Evolutionary conservation across 2,329 filamentous ascomycete species (phyloP).

Genomic region (Apiospora aurea): DNA sequence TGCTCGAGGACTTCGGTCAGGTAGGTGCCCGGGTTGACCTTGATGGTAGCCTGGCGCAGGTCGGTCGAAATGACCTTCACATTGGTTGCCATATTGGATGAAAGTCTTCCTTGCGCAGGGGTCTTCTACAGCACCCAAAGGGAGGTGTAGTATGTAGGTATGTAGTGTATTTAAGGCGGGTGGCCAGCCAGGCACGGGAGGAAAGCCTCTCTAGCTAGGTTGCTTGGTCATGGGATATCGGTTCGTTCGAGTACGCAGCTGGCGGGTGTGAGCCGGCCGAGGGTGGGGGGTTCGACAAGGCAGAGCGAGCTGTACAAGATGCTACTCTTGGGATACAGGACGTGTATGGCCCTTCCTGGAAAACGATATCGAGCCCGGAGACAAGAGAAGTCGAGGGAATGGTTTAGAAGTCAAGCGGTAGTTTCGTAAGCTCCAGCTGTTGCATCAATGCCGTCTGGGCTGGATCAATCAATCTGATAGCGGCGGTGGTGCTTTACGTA

Average conservation of each 20-base stretch:
- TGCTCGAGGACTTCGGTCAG: conserved; percentile 86
- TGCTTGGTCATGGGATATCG: background rate
- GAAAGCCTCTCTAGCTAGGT: background rate
- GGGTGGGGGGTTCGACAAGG: background rate
- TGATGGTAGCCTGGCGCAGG: conserved; percentile 79
- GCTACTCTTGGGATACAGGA: background rate
- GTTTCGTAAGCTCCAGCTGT: background rate
- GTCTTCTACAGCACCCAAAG: background rate
- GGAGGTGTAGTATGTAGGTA: background rate
- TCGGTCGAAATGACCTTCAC: conserved; percentile 87
- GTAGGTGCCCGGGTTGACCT: conserved; percentile 81
- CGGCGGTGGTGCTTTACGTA: conserved; percentile 10
- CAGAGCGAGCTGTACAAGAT: background rate
- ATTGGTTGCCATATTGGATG: conserved; percentile 76
- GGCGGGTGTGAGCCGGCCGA: background rate
- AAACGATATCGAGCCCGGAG: background rate
- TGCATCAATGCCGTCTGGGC: background rate
- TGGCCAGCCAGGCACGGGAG: background rate
- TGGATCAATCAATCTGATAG: background rate
- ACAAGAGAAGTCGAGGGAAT: background rate
- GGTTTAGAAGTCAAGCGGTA: background rate
- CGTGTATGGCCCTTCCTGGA: background rate
- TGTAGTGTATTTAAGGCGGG: background rate
- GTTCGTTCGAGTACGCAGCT: background rate
- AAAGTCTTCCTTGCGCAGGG: background rate